These are phyloP conservation scores for Annulohypoxylon maeteangense DNA, from an alignment of 495 filamentous ascomycete genomes.

Conservation along the genomic window DNA sequence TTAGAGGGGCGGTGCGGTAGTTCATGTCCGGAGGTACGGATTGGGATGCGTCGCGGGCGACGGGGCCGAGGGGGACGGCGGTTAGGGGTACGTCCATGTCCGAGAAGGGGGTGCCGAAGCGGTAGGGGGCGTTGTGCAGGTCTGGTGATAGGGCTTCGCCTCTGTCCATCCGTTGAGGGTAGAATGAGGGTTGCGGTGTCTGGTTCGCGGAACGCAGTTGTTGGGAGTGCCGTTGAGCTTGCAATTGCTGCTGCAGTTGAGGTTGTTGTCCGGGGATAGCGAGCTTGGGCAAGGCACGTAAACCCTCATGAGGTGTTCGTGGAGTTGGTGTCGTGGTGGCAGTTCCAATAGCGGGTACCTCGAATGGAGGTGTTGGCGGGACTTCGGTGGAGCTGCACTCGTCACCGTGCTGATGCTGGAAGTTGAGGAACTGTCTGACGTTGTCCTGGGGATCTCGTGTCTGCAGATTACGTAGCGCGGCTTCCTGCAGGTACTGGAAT, in stretches of 20 bases:
- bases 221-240: slow-evolving; percentile 31
- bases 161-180: slow-evolving; percentile 64
- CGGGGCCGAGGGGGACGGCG: slow-evolving; percentile 71
- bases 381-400: slow-evolving; percentile 61
- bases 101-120: slow-evolving; percentile 83
- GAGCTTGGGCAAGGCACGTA: slow-evolving; percentile 68
- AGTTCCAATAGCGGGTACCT: slow-evolving; percentile 49
- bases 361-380: slow-evolving; percentile 65
- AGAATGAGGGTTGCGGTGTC: slow-evolving; percentile 42
- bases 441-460: slow-evolving; percentile 88
- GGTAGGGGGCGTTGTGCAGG: slow-evolving; percentile 68
- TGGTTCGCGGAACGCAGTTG: slow-evolving; percentile 24
- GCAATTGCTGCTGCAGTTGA: slow-evolving; percentile 49
- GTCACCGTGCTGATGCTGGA: slow-evolving; percentile 70
- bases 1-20: slow-evolving; percentile 61
- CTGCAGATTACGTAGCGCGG: slow-evolving; percentile 72
- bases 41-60: slow-evolving; percentile 78
- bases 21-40: slow-evolving; percentile 95
- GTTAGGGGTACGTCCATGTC: slow-evolving; percentile 92
- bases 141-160: slow-evolving; percentile 59
- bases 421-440: slow-evolving; percentile 85
- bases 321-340: slow-evolving; percentile 8
- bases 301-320: slow-evolving; percentile 59
- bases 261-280: slow-evolving; percentile 59
- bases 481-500: slow-evolving; percentile 75